Conservation (phyloP, 2,329 filamentous ascomycete genomes). For the Xylaria digitata region DNA sequence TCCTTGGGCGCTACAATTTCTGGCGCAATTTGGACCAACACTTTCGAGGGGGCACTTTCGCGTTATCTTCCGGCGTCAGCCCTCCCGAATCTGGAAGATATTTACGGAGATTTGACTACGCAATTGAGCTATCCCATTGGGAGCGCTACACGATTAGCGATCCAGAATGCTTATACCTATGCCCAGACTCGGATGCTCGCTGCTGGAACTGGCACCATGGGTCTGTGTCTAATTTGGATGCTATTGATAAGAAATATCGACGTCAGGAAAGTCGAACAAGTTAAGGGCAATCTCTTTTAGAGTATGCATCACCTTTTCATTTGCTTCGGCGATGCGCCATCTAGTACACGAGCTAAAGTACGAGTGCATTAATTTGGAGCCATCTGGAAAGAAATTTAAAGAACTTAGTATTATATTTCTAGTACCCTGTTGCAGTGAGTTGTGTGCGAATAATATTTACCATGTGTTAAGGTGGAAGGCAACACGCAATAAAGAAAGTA, state of each 20-base stretch:
- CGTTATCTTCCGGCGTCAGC: slow-evolving; percentile 56
- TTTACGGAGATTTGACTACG: slow-evolving; percentile 14
- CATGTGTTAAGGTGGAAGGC: no score
- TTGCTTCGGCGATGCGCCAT: background rate
- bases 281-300: slow-evolving; percentile 27
- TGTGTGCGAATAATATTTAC: no score
- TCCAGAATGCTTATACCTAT: slow-evolving; percentile 23
- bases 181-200: slow-evolving; percentile 22
- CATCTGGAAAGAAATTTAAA: background rate
- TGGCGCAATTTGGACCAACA: slow-evolving; percentile 68
- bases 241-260: slow-evolving; percentile 25
- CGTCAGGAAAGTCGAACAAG: slow-evolving; percentile 26
- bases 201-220: slow-evolving; percentile 23
- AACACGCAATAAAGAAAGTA: no score
- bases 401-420: background rate
- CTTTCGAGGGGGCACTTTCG: slow-evolving; percentile 61
- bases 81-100: slow-evolving; percentile 14
- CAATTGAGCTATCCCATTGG: slow-evolving; percentile 25
- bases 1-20: slow-evolving; percentile 68
- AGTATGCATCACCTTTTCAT: background rate
- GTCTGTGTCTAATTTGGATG: slow-evolving; percentile 21
- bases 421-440: no score
- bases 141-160: slow-evolving; percentile 19
- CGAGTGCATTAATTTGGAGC: no score
- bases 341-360: background rate